These are phyloP conservation scores for Talaromyces sp. DNA, from an alignment of 2,329 filamentous ascomycete species.

Conservation along the genomic window DNA sequence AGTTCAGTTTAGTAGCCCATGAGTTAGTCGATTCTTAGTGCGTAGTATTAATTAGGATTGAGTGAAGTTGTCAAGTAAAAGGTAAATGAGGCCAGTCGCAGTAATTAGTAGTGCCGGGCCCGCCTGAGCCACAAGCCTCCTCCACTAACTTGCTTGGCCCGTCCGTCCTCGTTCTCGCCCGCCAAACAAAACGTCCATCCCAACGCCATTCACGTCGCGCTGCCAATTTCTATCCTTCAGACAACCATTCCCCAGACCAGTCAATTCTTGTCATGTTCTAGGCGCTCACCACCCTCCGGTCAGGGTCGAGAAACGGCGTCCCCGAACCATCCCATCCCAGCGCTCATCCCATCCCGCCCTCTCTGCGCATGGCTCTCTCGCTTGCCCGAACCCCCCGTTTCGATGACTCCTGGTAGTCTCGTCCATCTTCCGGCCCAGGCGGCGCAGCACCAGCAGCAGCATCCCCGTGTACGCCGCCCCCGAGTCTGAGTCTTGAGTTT, in stretches of 20 bases:
- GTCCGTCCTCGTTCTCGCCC: background rate
- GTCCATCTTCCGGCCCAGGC: constrained; percentile 27
- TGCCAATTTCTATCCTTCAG: background rate
- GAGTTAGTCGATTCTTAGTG: too few relatives aligned
- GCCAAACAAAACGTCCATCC: background rate
- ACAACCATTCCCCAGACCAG: background rate
- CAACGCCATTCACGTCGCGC: background rate
- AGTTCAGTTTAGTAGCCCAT: too few relatives aligned
- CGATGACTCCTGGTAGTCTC: constrained; percentile 32
- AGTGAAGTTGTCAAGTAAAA: too few relatives aligned
- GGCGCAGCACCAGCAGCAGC: constrained; percentile 26
- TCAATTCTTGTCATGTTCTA: background rate
- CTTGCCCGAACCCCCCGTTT: constrained; percentile 27
- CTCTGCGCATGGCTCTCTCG: constrained; percentile 11
- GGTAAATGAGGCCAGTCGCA: too few relatives aligned
- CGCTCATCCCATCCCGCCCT: background rate
- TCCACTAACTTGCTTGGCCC: background rate
- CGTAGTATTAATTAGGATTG: too few relatives aligned
- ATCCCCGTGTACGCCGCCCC: constrained; percentile 18
- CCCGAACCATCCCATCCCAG: background rate
- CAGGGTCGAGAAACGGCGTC: background rate
- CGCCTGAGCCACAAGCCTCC: too few relatives aligned
- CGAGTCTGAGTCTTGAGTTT: constrained; percentile 13
- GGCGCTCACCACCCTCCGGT: background rate
- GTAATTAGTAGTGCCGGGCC: background rate